A percentile compares a stretch with the other conserved stretches of the same genome.
These are phyloP conservation scores for Beauveria scarabaeidicola DNA, from an alignment of 2,329 filamentous ascomycete genomes.

Conservation along the genomic window DNA sequence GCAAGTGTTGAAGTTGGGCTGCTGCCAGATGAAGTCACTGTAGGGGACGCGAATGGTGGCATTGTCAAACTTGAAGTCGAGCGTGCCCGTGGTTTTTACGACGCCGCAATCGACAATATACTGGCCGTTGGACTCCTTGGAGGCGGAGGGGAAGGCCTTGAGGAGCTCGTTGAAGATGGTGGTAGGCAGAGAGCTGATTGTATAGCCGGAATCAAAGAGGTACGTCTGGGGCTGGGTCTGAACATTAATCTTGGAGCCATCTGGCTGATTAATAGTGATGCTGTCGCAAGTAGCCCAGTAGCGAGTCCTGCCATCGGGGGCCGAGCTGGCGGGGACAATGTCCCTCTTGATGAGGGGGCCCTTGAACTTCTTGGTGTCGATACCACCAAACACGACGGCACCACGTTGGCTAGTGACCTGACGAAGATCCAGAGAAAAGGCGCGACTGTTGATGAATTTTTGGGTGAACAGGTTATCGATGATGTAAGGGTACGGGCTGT, in stretches of 20 bases:
- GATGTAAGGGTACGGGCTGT: constrained; percentile 25
- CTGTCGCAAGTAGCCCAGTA: constrained; percentile 36
- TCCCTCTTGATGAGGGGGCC: constrained; percentile 47
- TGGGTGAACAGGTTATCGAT: constrained; percentile 27
- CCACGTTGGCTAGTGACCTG: constrained; percentile 23
- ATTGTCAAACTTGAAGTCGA: constrained; percentile 42
- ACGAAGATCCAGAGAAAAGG: constrained; percentile 28
- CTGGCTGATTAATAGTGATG: constrained; percentile 25
- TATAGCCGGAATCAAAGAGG: constrained; percentile 59
- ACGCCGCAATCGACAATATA: constrained; percentile 40
- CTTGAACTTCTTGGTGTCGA: constrained; percentile 46
- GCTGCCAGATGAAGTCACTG: constrained; percentile 37
- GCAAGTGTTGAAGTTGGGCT: constrained; percentile 22
- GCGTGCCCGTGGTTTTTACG: constrained; percentile 26
- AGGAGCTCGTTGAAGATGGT: constrained; percentile 39
- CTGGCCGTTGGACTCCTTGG: constrained; percentile 33
- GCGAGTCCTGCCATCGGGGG: constrained; percentile 26
- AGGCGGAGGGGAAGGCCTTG: constrained; percentile 35
- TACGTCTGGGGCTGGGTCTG: constrained; percentile 36
- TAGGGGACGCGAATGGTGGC: constrained; percentile 35
- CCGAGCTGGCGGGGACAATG: constrained; percentile 37
- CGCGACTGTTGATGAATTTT: constrained; percentile 29
- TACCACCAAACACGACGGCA: constrained; percentile 44
- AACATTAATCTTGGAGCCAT: constrained; percentile 33
- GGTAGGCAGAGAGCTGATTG: constrained; percentile 57